Conservation (phyloP, 1,139 yeast species). For the Debaryomycetaceae sp. region DNA sequence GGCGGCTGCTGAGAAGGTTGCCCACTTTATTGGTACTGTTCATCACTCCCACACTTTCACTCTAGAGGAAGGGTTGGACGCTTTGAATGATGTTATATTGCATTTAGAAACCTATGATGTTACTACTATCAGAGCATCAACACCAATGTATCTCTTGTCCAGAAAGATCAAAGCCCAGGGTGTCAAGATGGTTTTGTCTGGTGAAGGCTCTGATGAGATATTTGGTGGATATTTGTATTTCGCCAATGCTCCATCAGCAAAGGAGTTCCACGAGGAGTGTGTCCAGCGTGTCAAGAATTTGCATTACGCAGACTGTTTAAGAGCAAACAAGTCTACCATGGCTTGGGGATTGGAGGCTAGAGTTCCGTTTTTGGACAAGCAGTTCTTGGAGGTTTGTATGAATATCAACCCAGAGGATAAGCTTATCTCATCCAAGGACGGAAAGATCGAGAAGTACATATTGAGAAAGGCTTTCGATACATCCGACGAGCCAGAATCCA, state of each 20-base stretch:
- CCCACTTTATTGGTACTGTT: slow-evolving; percentile 88
- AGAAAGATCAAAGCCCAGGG: slow-evolving; percentile 99
- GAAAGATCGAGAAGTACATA: slow-evolving; percentile 87
- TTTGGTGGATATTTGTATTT: slow-evolving; percentile 98
- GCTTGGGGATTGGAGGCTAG: slow-evolving; percentile 99
- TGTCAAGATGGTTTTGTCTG: slow-evolving; percentile 97
- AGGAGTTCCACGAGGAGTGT: slow-evolving; percentile 92
- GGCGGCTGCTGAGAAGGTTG: slow-evolving; percentile 94
- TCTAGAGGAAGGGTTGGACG: slow-evolving; percentile 92
- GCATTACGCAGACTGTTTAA: slow-evolving; percentile 93
- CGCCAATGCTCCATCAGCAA: slow-evolving; percentile 91
- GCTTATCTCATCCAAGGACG: slow-evolving; percentile 65
- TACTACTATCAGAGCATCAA: slow-evolving; percentile 97
- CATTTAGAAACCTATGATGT: slow-evolving; percentile 98
- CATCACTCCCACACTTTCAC: slow-evolving; percentile 99
- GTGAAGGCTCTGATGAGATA: slow-evolving; percentile 98
- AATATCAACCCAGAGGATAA: slow-evolving; percentile 92
- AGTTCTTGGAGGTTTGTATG: slow-evolving; percentile 90
- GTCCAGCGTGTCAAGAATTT: slow-evolving; percentile 95
- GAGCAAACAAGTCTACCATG: slow-evolving; percentile 99
- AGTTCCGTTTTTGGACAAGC: slow-evolving; percentile 96
- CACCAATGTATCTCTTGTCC: slow-evolving; percentile 95
- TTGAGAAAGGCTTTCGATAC: slow-evolving; percentile 97
- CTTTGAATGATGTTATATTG: slow-evolving; percentile 88
- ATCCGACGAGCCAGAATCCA: slow-evolving; percentile 58